phyloP scores from a whole-genome alignment of 169 alveolate genomes.

The Plasmodium falciparum region DNA sequence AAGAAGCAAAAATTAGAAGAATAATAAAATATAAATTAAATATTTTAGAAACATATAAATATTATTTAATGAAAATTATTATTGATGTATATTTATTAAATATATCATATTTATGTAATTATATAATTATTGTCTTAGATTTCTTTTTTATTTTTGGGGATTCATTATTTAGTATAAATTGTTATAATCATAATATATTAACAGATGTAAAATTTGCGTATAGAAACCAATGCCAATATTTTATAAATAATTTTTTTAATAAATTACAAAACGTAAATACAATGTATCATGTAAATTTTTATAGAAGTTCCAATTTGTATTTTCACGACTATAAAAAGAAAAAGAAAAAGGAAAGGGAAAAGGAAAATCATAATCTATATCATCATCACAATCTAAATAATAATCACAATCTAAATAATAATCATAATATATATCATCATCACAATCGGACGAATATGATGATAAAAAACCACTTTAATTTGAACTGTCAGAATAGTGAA shows the following conservation, averaged over 20 bases:
- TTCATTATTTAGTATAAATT: constrained; percentile 25
- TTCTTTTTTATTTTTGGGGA: constrained; percentile 34
- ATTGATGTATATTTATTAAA: constrained; percentile 38
- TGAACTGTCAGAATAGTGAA: no score
- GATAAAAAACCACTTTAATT: no score
- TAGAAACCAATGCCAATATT: constrained; percentile 21
- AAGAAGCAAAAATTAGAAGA: no score
- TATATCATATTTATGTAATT: constrained; percentile 55
- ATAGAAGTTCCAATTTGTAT: constrained; percentile 26
- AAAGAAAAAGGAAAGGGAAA: no score
- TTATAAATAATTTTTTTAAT: constrained; percentile 29
- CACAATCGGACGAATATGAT: no score
- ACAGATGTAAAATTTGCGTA: constrained; percentile 21
- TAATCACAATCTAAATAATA: no score
- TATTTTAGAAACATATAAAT: constrained; percentile 18
- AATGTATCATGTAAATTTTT: constrained; percentile 31
- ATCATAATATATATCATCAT: no score
- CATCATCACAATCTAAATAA: no score
- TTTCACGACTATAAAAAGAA: constrained; percentile 55
- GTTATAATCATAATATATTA: not conserved
- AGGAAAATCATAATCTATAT: no score
- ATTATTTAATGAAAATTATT: constrained; percentile 35
- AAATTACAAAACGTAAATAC: constrained; percentile 32
- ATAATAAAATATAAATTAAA: constrained; percentile 19
- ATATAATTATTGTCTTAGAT: constrained; percentile 30